phyloP scores from a whole-genome alignment of 352 stramenopile species.

The Globisporangium cederbergense region DNA sequence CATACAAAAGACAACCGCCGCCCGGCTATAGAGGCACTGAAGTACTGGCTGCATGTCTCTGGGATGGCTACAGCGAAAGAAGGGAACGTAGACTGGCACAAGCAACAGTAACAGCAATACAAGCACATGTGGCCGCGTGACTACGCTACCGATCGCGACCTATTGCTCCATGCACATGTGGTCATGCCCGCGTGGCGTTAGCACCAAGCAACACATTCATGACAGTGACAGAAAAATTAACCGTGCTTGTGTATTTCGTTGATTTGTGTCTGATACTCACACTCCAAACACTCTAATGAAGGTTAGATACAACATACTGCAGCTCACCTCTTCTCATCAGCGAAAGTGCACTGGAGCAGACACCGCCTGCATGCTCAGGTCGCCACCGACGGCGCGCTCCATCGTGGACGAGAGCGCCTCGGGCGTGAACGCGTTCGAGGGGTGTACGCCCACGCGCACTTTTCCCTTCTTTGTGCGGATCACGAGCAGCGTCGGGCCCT shows the following conservation, averaged over 20 bases:
- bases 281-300: constrained; percentile 4
- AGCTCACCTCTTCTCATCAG: constrained; percentile 6
- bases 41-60: too few species aligned
- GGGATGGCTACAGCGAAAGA: background rate
- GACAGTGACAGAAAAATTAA: background rate
- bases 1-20: too few species aligned
- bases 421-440: constrained; percentile 33
- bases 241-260: background rate
- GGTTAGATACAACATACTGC: background rate
- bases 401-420: constrained; percentile 63
- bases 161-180: too few species aligned
- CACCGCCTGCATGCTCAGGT: constrained; percentile 43
- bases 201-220: too few species aligned
- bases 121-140: too few species aligned
- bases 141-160: too few species aligned
- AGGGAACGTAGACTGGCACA: background rate
- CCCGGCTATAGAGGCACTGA: too few species aligned
- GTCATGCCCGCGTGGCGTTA: too few species aligned
- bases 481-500: constrained; percentile 52
- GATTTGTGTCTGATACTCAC: background rate
- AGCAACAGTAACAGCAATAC: too few species aligned
- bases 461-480: constrained; percentile 65
- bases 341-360: constrained; percentile 36
- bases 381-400: constrained; percentile 67
- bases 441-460: constrained; percentile 47